Evolutionary conservation across 805 yeast genomes (phyloP).

Genomic region (Cyberlindnera maritima): DNA sequence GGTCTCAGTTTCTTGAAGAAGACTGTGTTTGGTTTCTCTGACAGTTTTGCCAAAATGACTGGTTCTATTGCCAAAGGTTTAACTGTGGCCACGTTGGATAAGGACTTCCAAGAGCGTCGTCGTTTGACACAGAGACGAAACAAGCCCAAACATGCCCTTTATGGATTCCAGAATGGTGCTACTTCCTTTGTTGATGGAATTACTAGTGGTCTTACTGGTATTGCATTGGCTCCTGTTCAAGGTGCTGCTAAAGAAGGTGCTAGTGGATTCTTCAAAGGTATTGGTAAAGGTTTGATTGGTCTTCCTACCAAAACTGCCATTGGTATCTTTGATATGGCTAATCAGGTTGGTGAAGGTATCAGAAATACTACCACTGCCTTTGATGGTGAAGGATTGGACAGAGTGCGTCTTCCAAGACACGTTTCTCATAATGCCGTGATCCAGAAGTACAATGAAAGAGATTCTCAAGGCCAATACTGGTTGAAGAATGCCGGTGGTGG

Average conservation of each 20-base stretch:
- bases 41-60: constrained; percentile 87
- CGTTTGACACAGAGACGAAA: constrained; percentile 72
- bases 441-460: constrained; percentile 73
- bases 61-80: constrained; percentile 94
- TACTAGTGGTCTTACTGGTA: constrained; percentile 83
- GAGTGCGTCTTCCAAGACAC: constrained; percentile 79
- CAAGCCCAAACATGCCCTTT: constrained; percentile 78
- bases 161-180: constrained; percentile 84
- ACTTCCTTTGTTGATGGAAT: constrained; percentile 83
- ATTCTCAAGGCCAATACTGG: constrained; percentile 94
- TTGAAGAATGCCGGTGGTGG: constrained; percentile 84
- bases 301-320: constrained; percentile 96
- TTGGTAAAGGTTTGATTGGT: constrained; percentile 94
- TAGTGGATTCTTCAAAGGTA: constrained; percentile 86
- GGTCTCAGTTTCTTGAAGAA: constrained; percentile 91
- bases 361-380: constrained; percentile 88
- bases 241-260: constrained; percentile 92
- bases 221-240: constrained; percentile 86
- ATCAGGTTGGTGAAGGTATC: constrained; percentile 91
- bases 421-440: constrained; percentile 69
- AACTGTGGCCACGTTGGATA: constrained; percentile 86
- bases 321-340: constrained; percentile 90
- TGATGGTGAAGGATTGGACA: constrained; percentile 72
- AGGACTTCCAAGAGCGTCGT: constrained; percentile 78
- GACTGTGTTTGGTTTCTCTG: constrained; percentile 92